Conservation (phyloP, 2,329 filamentous ascomycete genomes). For the Cladosporium austrohemisphaericum region DNA sequence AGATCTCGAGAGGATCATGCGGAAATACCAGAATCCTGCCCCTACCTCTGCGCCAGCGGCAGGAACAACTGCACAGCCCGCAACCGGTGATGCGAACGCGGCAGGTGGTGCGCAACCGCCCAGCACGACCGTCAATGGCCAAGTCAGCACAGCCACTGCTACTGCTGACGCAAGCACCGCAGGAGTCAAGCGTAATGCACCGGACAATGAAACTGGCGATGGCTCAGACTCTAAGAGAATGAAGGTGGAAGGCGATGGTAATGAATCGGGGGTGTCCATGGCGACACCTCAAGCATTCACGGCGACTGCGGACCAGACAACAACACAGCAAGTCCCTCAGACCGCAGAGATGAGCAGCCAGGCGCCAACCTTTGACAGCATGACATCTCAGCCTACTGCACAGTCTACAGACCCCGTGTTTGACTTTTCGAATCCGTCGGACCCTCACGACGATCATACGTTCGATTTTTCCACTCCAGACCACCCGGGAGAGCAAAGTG, state of each 20-base stretch:
- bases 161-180: not conserved
- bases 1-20: constrained; percentile 15
- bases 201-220: not conserved
- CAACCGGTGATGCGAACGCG: not conserved
- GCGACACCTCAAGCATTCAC: not conserved
- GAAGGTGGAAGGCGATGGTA: constrained; percentile 11
- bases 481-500: not conserved
- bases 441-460: not conserved
- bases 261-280: not conserved
- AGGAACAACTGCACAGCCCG: not conserved
- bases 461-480: constrained; percentile 13
- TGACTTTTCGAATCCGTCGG: constrained; percentile 8
- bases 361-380: not conserved
- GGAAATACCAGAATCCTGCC: constrained; percentile 15
- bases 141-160: not conserved
- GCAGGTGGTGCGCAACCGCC: not conserved
- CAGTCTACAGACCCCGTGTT: constrained; percentile 1
- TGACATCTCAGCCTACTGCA: not conserved
- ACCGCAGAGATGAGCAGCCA: not conserved
- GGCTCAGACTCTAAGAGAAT: constrained; percentile 5
- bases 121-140: not conserved
- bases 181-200: constrained; percentile 6
- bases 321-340: not conserved
- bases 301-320: not conserved
- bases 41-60: not conserved